Base-by-base conservation (phyloP, 352 stramenopile genomes). In the Pythium pyrilobum region DNA sequence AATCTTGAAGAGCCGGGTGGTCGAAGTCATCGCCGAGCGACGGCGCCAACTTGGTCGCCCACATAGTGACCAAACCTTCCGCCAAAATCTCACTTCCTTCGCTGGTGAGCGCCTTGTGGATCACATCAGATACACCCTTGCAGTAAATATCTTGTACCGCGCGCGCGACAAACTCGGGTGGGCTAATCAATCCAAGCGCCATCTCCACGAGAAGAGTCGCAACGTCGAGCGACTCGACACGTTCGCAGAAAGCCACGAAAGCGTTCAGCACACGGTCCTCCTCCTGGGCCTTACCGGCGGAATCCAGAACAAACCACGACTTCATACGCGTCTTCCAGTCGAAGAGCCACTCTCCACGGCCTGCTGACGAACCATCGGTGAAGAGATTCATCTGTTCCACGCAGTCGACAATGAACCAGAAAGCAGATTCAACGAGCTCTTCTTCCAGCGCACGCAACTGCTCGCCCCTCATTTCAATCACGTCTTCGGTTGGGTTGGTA, bases 111-210 rank as follows among this genome's bases (percentile, higher is more conserved):
- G 43, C 37, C 13, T 49, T 56, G 7, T 61, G 52, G 31, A 67
- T 62, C 41, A 58, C 52, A 34, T 67, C 59, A 3, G 59, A 62
- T 0, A 67, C 59, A 13, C 59, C 43, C 27, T 67, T 67, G 33
- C 52, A 51, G 27, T 62, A 62, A 20, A 67, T 59, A 40, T 67
- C 52, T 38, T 58, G 21, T 1, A 67, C 43, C 5, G 52, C 47
- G 23, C 48, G 59, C 1, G 36, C 21, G 7, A 54, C 49, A 41
- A 62, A 58, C 10, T 67, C 58, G 3, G 24, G 38, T 18, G 58
- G 29, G 20, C 38, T 61, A 5, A 39, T 66, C 31, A 61, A 23
- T 15, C 51, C 37, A 3, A 66, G 47, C 16, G 58, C 58, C 23
- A 66, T 15, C 31, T 66, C 58, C 3, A 66, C 40, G n/a, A 38